These are phyloP conservation scores for Hemisphaericaspora subhashii DNA, from an alignment of 1,139 yeast species.

Conservation along the genomic window DNA sequence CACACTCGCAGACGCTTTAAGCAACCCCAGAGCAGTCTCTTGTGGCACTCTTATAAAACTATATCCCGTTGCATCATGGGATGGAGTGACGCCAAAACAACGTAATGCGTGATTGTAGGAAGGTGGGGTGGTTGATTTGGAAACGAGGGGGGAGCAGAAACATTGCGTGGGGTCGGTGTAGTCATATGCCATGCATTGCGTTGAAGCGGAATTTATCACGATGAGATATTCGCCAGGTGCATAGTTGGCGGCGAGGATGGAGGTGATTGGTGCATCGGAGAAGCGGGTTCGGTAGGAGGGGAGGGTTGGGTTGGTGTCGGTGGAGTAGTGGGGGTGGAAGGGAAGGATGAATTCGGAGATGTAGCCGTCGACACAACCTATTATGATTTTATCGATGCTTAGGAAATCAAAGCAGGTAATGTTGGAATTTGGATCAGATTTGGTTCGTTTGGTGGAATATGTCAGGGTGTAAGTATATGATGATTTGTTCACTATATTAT, in stretches of 20 bases:
- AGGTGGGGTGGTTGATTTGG: conserved; percentile 25
- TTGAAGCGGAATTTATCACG: conserved; percentile 50
- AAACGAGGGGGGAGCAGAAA: conserved; percentile 23
- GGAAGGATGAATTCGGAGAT: conserved; percentile 61
- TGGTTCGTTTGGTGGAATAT: conserved; percentile 3
- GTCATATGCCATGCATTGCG: conserved; percentile 43
- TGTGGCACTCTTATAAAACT: conserved; percentile 36
- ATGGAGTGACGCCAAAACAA: conserved; percentile 25
- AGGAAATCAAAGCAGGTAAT: conserved; percentile 55
- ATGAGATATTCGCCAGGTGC: conserved; percentile 29
- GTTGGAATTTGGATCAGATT: conserved; percentile 26
- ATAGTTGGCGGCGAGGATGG: conserved; percentile 39
- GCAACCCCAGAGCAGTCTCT: conserved; percentile 30
- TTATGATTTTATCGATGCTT: conserved; percentile 47
- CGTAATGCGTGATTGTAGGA: conserved; percentile 28
- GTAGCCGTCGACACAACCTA: conserved; percentile 67
- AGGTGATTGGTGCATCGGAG: conserved; percentile 51
- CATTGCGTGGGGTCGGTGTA: conserved; percentile 39
- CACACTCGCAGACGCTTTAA: conserved; percentile 33
- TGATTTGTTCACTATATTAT: conserved; percentile 25
- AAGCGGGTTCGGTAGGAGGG: conserved; percentile 54
- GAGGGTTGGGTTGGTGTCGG: conserved; percentile 17
- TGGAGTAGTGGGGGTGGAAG: conserved; percentile 10
- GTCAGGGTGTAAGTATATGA: conserved; percentile 28
- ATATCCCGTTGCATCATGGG: conserved; percentile 31